phyloP scores from a whole-genome alignment of 805 yeast genomes.

The Blastobotrys peoriensis region DNA sequence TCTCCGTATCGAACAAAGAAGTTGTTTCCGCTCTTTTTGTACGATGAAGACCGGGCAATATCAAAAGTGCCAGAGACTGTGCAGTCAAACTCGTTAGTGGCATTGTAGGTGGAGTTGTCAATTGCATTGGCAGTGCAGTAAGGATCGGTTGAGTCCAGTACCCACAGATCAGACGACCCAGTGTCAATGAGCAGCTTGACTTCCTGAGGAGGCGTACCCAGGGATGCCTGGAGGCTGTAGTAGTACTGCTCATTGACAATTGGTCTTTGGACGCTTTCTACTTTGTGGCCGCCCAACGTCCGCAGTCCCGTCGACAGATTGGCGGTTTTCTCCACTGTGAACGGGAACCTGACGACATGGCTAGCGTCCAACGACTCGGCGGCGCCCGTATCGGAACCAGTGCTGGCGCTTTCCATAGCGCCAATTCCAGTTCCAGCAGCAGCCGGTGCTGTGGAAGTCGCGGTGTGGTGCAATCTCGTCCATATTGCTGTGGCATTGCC shows the following conservation, averaged over 20 bases:
- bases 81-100: constrained; percentile 17
- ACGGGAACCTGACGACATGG: neutral
- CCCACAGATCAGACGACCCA: constrained; percentile 68
- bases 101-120: constrained; percentile 5
- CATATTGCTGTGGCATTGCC: no score
- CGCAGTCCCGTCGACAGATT: neutral
- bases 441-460: no score
- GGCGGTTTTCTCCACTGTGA: neutral
- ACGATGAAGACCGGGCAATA: constrained; percentile 25
- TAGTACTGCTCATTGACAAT: constrained; percentile 6
- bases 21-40: constrained; percentile 10
- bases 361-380: no score
- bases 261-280: neutral
- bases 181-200: constrained; percentile 57
- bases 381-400: no score
- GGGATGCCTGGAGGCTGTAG: constrained; percentile 19
- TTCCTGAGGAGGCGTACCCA: constrained; percentile 56
- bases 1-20: constrained; percentile 37
- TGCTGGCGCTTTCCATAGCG: no score
- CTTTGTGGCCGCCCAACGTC: neutral
- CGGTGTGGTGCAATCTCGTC: no score
- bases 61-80: constrained; percentile 26
- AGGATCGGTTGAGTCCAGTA: constrained; percentile 23
- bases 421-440: no score
- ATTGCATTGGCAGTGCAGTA: constrained; percentile 17